Percentiles rank a stretch among this genome's conserved stretches.
Evolutionary conservation across 1,284 basidiomycete genomes (phyloP).

Genomic region (Tylopilus orsonianus): DNA sequence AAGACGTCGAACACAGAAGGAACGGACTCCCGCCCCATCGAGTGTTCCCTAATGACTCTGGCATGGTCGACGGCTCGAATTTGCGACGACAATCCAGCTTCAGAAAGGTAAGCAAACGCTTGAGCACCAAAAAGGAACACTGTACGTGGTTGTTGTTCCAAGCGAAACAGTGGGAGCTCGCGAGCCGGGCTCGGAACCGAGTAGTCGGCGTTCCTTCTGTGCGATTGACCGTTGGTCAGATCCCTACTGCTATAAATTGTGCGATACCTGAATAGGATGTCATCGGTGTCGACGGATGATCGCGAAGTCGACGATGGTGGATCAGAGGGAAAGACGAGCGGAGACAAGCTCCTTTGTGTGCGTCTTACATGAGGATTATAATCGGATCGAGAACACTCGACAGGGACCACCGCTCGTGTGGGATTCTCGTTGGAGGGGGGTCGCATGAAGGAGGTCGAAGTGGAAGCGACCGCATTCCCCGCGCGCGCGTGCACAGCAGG

Average conservation of each 20-base stretch:
- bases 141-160: conserved; percentile 14
- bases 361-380: conserved; percentile 18
- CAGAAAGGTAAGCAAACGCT: conserved; percentile 1
- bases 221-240: conserved; percentile 1
- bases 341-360: conserved; percentile 27
- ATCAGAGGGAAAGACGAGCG: conserved; percentile 24
- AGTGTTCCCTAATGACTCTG: conserved; percentile 25
- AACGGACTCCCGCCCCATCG: conserved; percentile 23
- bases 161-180: conserved; percentile 3
- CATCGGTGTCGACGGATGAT: conserved; percentile 16
- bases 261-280: conserved; percentile 20
- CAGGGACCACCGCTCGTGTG: conserved; percentile 10
- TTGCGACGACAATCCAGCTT: conserved; percentile 7
- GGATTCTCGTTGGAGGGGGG: conserved; percentile 15
- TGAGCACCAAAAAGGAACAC: not conserved
- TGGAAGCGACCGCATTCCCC: conserved; percentile 12
- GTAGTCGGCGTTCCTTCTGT: conserved; percentile 8
- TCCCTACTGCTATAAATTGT: conserved; percentile 3
- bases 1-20: conserved; percentile 33
- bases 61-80: conserved; percentile 11
- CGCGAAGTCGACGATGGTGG: conserved; percentile 8
- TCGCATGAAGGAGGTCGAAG: conserved; percentile 22
- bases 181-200: conserved; percentile 6
- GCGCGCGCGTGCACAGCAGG: conserved; percentile 14
- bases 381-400: conserved; percentile 3